phyloP scores from a whole-genome alignment of 2,329 filamentous ascomycete species.

The Tolypocladium capitatum region DNA sequence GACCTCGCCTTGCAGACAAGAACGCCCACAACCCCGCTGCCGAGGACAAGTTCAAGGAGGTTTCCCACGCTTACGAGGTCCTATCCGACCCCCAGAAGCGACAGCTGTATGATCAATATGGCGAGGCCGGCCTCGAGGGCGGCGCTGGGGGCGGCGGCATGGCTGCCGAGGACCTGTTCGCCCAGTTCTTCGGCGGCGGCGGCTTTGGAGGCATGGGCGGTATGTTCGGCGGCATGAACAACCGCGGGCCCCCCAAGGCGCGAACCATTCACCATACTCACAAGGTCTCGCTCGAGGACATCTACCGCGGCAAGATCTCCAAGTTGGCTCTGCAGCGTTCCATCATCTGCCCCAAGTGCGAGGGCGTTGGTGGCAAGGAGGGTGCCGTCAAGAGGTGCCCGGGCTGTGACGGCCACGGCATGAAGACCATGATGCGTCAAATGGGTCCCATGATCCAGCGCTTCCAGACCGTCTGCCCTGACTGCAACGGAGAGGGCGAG shows the following conservation, averaged over 20 bases:
- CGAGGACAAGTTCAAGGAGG: conserved; percentile 96
- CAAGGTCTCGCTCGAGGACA: conserved; percentile 95
- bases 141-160: conserved; percentile 70
- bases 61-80: conserved; percentile 90
- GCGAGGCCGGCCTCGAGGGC: conserved; percentile 89
- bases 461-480: conserved; percentile 97
- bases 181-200: conserved; percentile 85
- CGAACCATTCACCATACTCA: conserved; percentile 96
- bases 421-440: conserved; percentile 99
- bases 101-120: conserved; percentile 89
- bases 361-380: conserved; percentile 90
- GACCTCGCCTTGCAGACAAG: conserved; percentile 54
- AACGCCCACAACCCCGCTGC: conserved; percentile 87
- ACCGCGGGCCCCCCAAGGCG: conserved; percentile 72
- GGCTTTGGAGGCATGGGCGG: conserved; percentile 51
- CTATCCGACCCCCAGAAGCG: conserved; percentile 89
- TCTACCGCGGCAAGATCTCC: conserved; percentile 95
- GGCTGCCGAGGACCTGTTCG: conserved; percentile 91
- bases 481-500: conserved; percentile 96
- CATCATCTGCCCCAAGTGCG: conserved; percentile 89
- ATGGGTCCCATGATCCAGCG: conserved; percentile 99
- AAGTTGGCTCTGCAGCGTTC: conserved; percentile 96
- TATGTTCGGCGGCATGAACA: conserved; percentile 69
- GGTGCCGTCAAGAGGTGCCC: conserved; percentile 89
- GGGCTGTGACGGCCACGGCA: conserved; percentile 85